Base-by-base conservation (phyloP, 169 alveolate species). In the Perkinsus olseni region DNA sequence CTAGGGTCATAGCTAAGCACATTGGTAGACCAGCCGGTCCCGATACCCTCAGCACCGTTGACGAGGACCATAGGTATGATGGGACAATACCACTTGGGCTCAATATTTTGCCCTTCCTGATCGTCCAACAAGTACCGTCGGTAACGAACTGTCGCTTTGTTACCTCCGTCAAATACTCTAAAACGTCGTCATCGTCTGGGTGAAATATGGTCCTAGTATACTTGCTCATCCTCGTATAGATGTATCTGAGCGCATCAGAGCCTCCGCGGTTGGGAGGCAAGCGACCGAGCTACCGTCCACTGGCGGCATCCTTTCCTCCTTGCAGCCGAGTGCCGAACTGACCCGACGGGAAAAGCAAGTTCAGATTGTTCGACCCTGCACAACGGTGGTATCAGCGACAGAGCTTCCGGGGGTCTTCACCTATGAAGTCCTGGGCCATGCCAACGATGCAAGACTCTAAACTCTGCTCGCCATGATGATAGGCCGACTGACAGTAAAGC, bases 21-120 rank as follows among this genome's bases (percentile, higher is more conserved):
- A 74, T 92, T 94, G 31, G 98, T 96, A 24, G 98, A 96, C 98
- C 99, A 98, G 0, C 99, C 99, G 31, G 99, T 98, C 38, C 99
- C 99, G 36, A 98, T 99, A 74, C 99, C 99, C 92, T 99, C 99
- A 45, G 99, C 98, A 38, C 99, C 99, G 95, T 99, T 99, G 62
- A 99, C 98, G 28, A 99, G 97, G 39, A 98, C 98, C 97, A 99
- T 97, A 31, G 99, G 99, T 28, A 99, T 96, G 39, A 99, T 98
- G 20, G 99, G 99, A 0, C 98, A 97, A 95, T 99, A 99, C 97
- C 98, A 98, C 82, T 97, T 97, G 39, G 99, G 99, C 94, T 99
- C 99, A 45, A 99, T 99, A 91, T 96, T 96, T 94, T 98, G 98
- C 36, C 99, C 99, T 95, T 99, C 99, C 94, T 99, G 99, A 38